A percentile compares a stretch with the other conserved stretches of the same genome.
These are phyloP conservation scores for Danielia reshetovae DNA, from an alignment of 805 yeast species.

Conservation along the genomic window DNA sequence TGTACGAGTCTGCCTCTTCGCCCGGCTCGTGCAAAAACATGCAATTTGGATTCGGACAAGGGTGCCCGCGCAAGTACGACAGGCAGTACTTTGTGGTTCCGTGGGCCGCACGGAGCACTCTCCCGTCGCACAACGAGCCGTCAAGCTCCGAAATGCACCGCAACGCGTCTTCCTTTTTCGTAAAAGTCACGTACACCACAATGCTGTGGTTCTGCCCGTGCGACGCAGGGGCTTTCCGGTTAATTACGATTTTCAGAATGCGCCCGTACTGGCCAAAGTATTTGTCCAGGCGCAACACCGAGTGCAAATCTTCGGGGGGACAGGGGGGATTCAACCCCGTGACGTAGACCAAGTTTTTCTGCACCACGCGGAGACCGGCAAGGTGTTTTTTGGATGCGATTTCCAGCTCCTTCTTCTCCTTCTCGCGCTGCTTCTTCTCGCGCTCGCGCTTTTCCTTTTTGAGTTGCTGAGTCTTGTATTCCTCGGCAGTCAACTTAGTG, in stretches of 20 bases:
- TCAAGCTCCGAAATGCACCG: conserved; percentile 88
- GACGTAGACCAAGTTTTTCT: conserved; percentile 93
- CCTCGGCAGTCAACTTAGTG: conserved; percentile 78
- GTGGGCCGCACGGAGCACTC: conserved; percentile 87
- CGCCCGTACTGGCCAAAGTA: conserved; percentile 99
- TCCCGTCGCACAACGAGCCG: conserved; percentile 90
- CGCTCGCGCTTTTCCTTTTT: conserved; percentile 78
- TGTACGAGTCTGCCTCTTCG: conserved; percentile 96
- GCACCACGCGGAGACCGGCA: conserved; percentile 97
- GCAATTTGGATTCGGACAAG: conserved; percentile 97
- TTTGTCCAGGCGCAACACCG: conserved; percentile 79
- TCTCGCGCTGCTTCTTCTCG: conserved; percentile 80
- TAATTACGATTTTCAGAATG: conserved; percentile 89
- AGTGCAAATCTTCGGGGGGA: conserved; percentile 76
- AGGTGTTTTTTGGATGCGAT: conserved; percentile 79
- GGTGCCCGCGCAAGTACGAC: conserved; percentile 89
- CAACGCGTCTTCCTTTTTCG: conserved; percentile 92
- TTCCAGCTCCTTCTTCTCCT: conserved; percentile 88
- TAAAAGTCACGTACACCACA: conserved; percentile 93
- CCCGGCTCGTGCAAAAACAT: conserved; percentile 99
- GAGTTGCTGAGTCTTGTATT: conserved; percentile 75
- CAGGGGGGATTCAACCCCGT: conserved; percentile 90
- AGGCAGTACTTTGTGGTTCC: conserved; percentile 99
- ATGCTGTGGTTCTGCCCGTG: conserved; percentile 62
- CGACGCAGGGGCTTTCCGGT: conserved; percentile 56